Percentiles rank a stretch among this genome's conserved stretches.
phyloP scores from a whole-genome alignment of 2,329 filamentous ascomycete species.

The Trichoderma koningiopsis region DNA sequence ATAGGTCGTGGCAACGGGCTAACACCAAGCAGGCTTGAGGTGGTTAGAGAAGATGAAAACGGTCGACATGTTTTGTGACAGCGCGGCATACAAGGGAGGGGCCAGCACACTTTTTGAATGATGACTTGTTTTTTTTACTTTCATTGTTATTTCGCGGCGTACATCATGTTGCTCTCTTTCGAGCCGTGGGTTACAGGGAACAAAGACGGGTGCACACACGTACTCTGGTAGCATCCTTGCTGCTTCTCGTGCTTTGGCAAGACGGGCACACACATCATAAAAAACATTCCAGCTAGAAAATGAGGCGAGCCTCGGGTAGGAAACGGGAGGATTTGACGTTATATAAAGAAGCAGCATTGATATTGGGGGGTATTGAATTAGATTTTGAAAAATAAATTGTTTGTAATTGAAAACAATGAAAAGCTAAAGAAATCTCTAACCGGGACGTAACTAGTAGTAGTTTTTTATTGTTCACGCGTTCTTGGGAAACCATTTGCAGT shows the following conservation, averaged over 20 bases:
- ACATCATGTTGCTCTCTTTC: conserved; percentile 22
- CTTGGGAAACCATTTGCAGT: not conserved
- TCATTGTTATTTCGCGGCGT: conserved; percentile 11
- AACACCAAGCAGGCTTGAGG: conserved; percentile 23
- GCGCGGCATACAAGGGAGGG: conserved; percentile 14
- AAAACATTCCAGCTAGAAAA: conserved; percentile 1
- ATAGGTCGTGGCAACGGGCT: conserved; percentile 7
- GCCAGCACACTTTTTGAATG: conserved; percentile 11
- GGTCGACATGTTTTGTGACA: conserved; percentile 10
- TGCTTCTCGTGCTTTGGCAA: conserved; percentile 1
- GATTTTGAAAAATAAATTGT: not conserved
- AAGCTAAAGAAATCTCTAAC: not conserved
- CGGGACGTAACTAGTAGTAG: not conserved
- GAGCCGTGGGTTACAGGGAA: conserved; percentile 23
- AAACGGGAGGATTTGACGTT: conserved; percentile 6
- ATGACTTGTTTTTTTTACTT: conserved; percentile 12
- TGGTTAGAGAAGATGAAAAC: conserved; percentile 4
- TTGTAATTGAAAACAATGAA: not conserved
- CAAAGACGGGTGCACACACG: not conserved
- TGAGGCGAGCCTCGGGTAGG: conserved; percentile 9
- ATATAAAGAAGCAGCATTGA: conserved; percentile 14
- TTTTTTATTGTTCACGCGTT: not conserved
- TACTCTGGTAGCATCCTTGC: conserved; percentile 1
- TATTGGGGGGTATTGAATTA: not conserved
- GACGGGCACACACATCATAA: conserved; percentile 8